Base-by-base conservation (phyloP, 306 rosid genomes). In the Arachis stenosperma region DNA sequence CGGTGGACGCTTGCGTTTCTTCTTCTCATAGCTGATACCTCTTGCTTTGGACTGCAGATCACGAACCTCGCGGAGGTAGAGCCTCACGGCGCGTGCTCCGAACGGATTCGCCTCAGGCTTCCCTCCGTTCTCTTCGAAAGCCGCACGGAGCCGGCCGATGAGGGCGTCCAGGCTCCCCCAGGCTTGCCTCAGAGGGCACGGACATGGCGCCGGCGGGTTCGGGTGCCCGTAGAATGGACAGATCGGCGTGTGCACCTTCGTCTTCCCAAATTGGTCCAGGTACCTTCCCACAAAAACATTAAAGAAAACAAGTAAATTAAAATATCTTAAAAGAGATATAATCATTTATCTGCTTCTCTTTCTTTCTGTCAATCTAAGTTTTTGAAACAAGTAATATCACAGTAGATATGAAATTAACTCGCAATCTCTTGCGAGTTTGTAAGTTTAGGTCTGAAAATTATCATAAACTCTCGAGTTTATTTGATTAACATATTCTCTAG, bases 101-200 rank as follows among this genome's bases (percentile, higher is more conserved):
- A 95, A 95, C 0, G 99, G 99, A 59, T 95, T 95, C 0, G 90
- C 91, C 62, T 95, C 99, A 0, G 99, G 99, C 72, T 91, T 88
- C 11, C 99, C 99, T 22, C 99, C 99, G 46, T 95, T 95, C 80
- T 95, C 99, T 67, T 95, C 99, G 27, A 95, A 95, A 14, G 97
- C 99, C 0, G 99, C 99, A 0, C 99, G 84, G 22, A 94, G 91
- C 6, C 99, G 90, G 0, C 98, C 99, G 58, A 95, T 92, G 15
- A 95, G 98, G 0, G 99, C 98, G 4, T 95, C 99, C 0, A 95
- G 97, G 76, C 99, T 95, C 0, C 99, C 99, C 99, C 99, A 95
- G 0, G 99, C 99, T 76, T 95, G 99, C 1, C 96, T 70, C 0
- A 95, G 93, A 17, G 99, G 99, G 74, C 99, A 95, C n/a, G 96